phyloP scores from a whole-genome alignment of 2,329 filamentous ascomycete species.

The Diaporthe citri region DNA sequence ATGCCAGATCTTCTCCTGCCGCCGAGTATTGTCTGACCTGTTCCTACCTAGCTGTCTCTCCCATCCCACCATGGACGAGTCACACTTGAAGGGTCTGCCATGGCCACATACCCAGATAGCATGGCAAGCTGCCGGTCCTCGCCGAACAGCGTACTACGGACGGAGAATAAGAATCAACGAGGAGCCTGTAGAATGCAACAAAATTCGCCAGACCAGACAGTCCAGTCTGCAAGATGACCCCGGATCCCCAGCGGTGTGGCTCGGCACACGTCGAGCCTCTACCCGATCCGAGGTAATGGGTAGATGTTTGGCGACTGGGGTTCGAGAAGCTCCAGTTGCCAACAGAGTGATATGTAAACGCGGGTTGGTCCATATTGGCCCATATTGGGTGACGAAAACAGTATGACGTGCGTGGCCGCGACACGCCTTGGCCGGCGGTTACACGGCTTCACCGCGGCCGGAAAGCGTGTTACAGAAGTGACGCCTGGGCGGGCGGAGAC shows the following conservation, averaged over 20 bases:
- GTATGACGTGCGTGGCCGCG: slow-evolving; percentile 28
- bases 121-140: neutral
- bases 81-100: neutral
- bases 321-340: neutral
- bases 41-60: neutral
- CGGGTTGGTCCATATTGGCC: slow-evolving; percentile 13
- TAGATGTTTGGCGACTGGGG: slow-evolving; percentile 3
- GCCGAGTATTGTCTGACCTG: neutral
- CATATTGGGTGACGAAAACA: slow-evolving; percentile 11
- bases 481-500: slow-evolving; percentile 2
- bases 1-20: neutral
- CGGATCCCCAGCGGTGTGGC: neutral
- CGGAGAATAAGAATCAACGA: neutral
- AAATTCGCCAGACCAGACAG: neutral
- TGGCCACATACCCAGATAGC: neutral
- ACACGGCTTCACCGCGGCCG: slow-evolving; percentile 29
- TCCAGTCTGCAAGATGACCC: slow-evolving; percentile 2
- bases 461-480: slow-evolving; percentile 24
- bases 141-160: neutral
- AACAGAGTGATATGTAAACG: neutral
- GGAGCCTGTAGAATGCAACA: neutral
- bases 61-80: neutral
- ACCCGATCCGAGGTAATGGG: neutral
- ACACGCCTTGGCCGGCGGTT: slow-evolving; percentile 24
- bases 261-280: neutral